phyloP scores from a whole-genome alignment of 176 grass and related monocot species.

The Chrysopogon serrulatus region DNA sequence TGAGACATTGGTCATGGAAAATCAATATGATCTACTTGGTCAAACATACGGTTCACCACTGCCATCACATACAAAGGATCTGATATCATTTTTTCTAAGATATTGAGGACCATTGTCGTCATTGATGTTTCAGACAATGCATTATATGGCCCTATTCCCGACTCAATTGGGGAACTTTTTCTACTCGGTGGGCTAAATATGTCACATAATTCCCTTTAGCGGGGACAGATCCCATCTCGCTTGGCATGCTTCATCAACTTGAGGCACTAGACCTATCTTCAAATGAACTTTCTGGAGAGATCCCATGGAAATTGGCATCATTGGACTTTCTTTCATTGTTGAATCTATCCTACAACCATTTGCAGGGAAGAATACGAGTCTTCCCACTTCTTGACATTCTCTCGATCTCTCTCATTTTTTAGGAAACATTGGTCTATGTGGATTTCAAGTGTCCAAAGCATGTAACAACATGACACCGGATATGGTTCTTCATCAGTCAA shows the following conservation, averaged over 20 bases:
- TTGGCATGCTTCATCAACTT: not conserved
- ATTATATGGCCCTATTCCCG: slow-evolving; percentile 40
- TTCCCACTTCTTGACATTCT: slow-evolving; percentile 8
- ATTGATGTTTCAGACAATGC: slow-evolving; percentile 14
- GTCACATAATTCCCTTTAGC: slow-evolving; percentile 38
- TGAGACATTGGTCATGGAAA: slow-evolving; percentile 27
- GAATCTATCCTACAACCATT: not conserved
- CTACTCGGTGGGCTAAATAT: slow-evolving; percentile 28
- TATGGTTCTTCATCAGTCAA: not conserved
- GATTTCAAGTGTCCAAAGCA: not conserved
- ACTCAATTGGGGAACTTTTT: slow-evolving; percentile 26
- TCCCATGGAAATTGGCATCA: not conserved
- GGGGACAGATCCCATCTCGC: slow-evolving; percentile 31
- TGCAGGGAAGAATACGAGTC: not conserved
- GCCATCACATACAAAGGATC: slow-evolving; percentile 8
- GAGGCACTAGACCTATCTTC: not conserved
- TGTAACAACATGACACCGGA: not conserved
- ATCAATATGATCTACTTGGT: not conserved
- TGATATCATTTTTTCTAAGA: not conserved
- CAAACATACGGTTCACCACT: slow-evolving; percentile 27
- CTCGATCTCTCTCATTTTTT: not conserved
- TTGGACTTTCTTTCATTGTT: not conserved
- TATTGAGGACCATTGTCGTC: not conserved
- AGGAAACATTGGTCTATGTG: not conserved
- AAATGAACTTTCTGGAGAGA: slow-evolving; percentile 2